Conservation (phyloP, 768 basidiomycete species). For the Dentipellis sp. region DNA sequence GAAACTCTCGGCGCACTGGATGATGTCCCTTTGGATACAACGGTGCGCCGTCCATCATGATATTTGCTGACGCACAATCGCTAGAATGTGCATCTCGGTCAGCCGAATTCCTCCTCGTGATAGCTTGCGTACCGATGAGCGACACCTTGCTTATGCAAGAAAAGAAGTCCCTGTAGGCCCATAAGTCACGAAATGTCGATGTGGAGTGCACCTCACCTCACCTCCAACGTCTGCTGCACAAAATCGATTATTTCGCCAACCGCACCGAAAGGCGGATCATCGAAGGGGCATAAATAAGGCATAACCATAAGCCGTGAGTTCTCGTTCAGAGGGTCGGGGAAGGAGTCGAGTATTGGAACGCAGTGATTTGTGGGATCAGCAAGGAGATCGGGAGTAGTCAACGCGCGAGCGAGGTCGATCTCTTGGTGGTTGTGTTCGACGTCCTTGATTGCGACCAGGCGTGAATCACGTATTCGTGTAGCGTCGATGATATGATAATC, state of each 20-base stretch:
- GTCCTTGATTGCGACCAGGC: background rate
- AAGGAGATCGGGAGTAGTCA: background rate
- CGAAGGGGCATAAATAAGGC: background rate
- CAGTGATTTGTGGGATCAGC: background rate
- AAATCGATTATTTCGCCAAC: background rate
- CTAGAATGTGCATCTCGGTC: background rate
- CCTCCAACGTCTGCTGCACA: background rate
- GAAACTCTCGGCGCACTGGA: constrained; percentile 18
- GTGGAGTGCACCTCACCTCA: background rate
- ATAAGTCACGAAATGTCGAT: background rate
- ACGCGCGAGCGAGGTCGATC: background rate
- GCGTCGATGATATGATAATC: background rate
- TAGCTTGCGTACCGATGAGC: background rate
- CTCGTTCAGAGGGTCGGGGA: background rate
- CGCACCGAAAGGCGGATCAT: background rate
- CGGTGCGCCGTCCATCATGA: constrained; percentile 15
- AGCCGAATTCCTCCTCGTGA: background rate
- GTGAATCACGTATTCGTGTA: background rate
- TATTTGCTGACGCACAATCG: constrained; percentile 11
- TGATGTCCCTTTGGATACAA: constrained; percentile 13
- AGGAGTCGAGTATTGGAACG: background rate
- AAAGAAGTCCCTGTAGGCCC: background rate
- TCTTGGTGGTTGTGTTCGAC: background rate
- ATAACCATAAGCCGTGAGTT: background rate
- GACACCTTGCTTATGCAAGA: background rate